Percentiles rank a stretch among this genome's conserved stretches.
Evolutionary conservation across 306 rosid genomes (phyloP).

Genomic region (Lathyrus tuberosus): DNA sequence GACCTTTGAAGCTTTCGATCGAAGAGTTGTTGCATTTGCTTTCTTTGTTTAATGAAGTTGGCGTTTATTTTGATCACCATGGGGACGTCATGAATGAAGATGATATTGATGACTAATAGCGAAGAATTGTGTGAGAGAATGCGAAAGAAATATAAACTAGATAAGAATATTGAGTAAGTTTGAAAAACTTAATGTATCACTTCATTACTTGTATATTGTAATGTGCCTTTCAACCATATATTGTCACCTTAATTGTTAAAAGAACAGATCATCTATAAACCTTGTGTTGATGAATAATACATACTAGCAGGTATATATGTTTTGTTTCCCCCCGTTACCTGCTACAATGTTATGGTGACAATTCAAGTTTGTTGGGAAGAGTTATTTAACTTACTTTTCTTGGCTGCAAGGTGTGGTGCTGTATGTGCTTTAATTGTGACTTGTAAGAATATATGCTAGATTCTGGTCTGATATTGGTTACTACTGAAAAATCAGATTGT

Average conservation of each 20-base stretch:
- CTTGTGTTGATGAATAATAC: neutral
- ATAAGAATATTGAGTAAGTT: constrained; percentile 4
- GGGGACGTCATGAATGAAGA: constrained; percentile 38
- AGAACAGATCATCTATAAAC: neutral
- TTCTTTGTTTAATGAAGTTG: constrained; percentile 68
- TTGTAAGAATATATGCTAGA: no score
- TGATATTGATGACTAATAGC: neutral
- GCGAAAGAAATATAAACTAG: neutral
- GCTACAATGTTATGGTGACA: no score
- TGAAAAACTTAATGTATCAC: neutral
- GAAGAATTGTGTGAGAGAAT: neutral
- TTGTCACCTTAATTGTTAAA: neutral
- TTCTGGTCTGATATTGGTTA: no score
- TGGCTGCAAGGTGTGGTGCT: no score
- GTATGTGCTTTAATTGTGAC: no score
- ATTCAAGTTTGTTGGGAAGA: no score
- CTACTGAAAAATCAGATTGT: no score
- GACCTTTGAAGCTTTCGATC: constrained; percentile 71
- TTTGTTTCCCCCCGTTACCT: neutral
- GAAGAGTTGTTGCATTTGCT: constrained; percentile 66
- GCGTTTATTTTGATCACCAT: constrained; percentile 61
- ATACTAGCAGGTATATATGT: neutral
- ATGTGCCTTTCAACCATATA: no score
- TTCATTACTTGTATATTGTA: neutral
- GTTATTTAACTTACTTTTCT: no score